phyloP scores from a whole-genome alignment of 805 yeast species.

The Saccharomycopsis sp. region DNA sequence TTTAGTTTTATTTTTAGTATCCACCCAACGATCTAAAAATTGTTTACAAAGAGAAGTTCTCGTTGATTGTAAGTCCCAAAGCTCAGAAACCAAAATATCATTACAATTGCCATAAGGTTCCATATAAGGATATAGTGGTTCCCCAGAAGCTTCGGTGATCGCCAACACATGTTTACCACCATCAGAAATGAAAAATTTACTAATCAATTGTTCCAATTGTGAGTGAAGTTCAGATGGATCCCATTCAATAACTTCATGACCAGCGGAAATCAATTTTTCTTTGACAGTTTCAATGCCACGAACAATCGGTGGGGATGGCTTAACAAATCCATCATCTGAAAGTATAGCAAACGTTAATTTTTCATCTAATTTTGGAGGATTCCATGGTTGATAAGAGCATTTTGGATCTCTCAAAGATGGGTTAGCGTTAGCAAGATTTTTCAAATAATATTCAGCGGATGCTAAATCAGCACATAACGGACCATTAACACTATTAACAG shows the following conservation, averaged over 20 bases:
- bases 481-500: slow-evolving; percentile 31
- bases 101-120: slow-evolving; percentile 26
- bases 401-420: slow-evolving; percentile 47
- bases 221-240: slow-evolving; percentile 29
- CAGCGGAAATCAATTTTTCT: slow-evolving; percentile 28
- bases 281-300: slow-evolving; percentile 35
- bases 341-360: slow-evolving; percentile 42
- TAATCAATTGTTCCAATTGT: slow-evolving; percentile 25
- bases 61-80: slow-evolving; percentile 32
- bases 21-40: slow-evolving; percentile 27
- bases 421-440: slow-evolving; percentile 33
- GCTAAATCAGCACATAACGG: slow-evolving; percentile 29
- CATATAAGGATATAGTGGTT: slow-evolving; percentile 27
- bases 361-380: slow-evolving; percentile 23
- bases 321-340: slow-evolving; percentile 37
- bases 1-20: slow-evolving; percentile 31
- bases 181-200: slow-evolving; percentile 30
- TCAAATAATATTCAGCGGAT: slow-evolving; percentile 30
- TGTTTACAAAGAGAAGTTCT: slow-evolving; percentile 30
- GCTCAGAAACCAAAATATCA: slow-evolving; percentile 25
- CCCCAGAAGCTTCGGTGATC: slow-evolving; percentile 28
- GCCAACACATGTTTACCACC: slow-evolving; percentile 30
- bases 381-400: slow-evolving; percentile 46
- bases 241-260: slow-evolving; percentile 40
- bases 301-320: slow-evolving; percentile 51